Evolutionary conservation across 2,329 filamentous ascomycete genomes (phyloP), one percentile per base, ranked within the genome.

Genomic region (Geoglossum cookeanum): DNA sequence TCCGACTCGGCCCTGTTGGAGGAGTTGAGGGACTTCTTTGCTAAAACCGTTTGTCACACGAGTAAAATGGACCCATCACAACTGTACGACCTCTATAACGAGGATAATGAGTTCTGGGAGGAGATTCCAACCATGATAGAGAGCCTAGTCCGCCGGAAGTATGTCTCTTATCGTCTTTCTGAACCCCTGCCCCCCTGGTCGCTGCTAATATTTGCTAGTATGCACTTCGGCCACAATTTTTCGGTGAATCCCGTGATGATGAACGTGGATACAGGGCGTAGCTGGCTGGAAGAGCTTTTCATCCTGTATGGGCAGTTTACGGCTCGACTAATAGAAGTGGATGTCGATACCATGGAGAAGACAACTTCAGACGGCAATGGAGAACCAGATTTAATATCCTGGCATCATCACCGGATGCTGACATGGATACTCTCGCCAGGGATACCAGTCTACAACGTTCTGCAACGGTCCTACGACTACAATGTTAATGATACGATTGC

Each of bases 271-370:
- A 39, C 35, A 39, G 32, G 27, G 17, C 62, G 63, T 5, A 58
- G 57, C 42, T 60, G 63, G 52, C 58, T 74, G n/a, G 68, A 72
- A 58, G 68, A 70, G 30, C 71, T 74, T 54, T 66, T 74, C 53
- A 61, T 68, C 11, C 63, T 66, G 44, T 75, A 66, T 61, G 71
- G 76, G n/a, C 71, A 67, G 58, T 64, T 83, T 49, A 69, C 78
- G 1, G 76, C 74, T 11, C 72, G 72, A 59, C 76, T 81, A 59
- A 67, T 81, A 56, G 64, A 68, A 13, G 66, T 79, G 59, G 80
- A 83, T 62, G 62, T 68, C 39, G 63, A 64, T 55, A 68, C 67
- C 1, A 60, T 76, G 55, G 61, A 60, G 13, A 60, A 63, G 22
- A 51, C 62, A 2, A 61, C 65, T 5, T 67, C 68, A 9, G 67